phyloP scores from a whole-genome alignment of 306 rosid genomes.

The Castanospermum australe region DNA sequence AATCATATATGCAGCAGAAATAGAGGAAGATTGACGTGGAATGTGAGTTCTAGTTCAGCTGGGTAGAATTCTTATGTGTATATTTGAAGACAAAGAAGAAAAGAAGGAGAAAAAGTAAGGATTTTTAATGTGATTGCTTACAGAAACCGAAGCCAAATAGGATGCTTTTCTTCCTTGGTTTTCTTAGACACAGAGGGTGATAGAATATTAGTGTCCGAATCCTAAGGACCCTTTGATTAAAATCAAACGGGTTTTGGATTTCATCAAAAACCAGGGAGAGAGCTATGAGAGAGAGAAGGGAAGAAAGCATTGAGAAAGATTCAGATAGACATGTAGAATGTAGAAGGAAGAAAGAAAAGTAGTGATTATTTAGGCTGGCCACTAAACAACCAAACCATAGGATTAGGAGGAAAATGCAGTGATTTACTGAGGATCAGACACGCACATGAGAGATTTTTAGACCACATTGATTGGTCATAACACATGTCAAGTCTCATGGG shows the following conservation, averaged over 20 bases:
- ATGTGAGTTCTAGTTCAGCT: not conserved
- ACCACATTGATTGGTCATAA: not conserved
- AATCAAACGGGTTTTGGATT: slow-evolving; percentile 25
- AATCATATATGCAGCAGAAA: not conserved
- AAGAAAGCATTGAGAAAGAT: not conserved
- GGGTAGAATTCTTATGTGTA: not conserved
- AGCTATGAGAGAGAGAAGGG: not conserved
- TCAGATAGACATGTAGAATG: not conserved
- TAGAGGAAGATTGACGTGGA: not conserved
- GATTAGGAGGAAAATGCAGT: not conserved
- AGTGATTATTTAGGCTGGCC: too few species aligned
- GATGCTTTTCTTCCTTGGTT: slow-evolving; percentile 24
- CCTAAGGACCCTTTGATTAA: slow-evolving; percentile 19
- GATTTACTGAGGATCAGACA: not conserved
- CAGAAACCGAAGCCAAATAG: slow-evolving; percentile 17
- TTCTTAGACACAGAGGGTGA: not conserved
- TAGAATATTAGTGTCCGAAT: not conserved
- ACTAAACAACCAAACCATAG: too few species aligned
- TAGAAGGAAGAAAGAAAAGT: slow-evolving; percentile 1
- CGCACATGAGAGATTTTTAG: not conserved
- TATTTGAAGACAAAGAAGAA: not conserved
- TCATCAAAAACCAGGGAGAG: not conserved
- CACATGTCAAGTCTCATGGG: not conserved
- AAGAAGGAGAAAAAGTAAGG: slow-evolving; percentile 6
- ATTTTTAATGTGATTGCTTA: slow-evolving; percentile 11